Conservation (phyloP, 2,329 filamentous ascomycete species). For the Claviceps pazoutovae region DNA sequence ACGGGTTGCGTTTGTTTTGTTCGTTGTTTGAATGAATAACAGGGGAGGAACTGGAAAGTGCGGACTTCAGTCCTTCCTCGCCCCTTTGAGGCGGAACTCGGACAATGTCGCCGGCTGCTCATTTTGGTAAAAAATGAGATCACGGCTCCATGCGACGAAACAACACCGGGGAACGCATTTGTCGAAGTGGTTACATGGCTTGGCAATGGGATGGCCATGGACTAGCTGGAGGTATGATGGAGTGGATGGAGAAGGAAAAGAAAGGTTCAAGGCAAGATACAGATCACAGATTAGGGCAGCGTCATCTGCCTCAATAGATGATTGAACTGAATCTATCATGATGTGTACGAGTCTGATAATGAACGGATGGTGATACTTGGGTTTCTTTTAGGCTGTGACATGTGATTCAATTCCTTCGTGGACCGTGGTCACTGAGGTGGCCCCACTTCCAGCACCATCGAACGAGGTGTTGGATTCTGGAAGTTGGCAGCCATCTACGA, state of each 20-base stretch:
- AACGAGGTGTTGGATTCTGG: too few species aligned
- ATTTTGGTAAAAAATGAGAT: slow-evolving; percentile 1
- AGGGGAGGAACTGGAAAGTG: neutral
- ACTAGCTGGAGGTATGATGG: slow-evolving; percentile 19
- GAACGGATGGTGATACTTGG: neutral
- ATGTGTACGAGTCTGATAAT: neutral
- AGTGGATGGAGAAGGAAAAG: neutral
- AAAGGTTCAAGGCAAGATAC: neutral
- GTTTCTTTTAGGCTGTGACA: neutral
- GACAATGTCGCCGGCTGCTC: slow-evolving; percentile 13
- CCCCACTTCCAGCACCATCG: too few species aligned
- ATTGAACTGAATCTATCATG: slow-evolving; percentile 34
- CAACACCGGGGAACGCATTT: slow-evolving; percentile 2
- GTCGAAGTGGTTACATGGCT: slow-evolving; percentile 18
- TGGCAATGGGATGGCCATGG: slow-evolving; percentile 14
- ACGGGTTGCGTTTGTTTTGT: slow-evolving; percentile 18
- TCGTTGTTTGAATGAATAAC: slow-evolving; percentile 15
- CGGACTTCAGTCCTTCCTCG: slow-evolving; percentile 1
- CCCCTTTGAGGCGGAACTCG: neutral
- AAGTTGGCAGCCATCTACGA: too few species aligned
- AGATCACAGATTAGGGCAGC: neutral
- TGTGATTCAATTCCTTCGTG: too few species aligned
- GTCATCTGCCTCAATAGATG: slow-evolving; percentile 25
- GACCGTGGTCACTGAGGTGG: too few species aligned
- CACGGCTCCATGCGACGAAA: slow-evolving; percentile 8